Percentiles rank a stretch among this genome's conserved stretches.
phyloP scores from a whole-genome alignment of 208 protist species.

The Acanthamoeba healyi region DNA sequence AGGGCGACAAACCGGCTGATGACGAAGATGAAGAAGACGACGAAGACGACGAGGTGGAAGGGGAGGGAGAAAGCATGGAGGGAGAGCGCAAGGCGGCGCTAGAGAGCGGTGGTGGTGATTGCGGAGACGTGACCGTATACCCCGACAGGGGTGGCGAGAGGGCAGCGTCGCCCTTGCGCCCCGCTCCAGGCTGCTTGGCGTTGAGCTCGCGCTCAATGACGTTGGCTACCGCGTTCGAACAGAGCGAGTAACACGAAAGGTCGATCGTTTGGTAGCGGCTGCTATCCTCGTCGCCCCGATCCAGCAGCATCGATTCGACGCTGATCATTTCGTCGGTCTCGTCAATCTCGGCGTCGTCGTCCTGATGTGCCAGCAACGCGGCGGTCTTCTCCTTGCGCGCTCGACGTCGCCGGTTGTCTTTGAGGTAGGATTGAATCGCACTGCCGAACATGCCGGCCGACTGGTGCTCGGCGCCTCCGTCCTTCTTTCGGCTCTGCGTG shows the following conservation, averaged over 20 bases:
- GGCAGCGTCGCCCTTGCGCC: not conserved
- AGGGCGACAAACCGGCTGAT: not conserved
- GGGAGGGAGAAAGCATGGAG: not conserved
- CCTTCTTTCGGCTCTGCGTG: not conserved
- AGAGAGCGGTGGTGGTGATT: not conserved
- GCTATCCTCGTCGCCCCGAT: slow-evolving; percentile 16
- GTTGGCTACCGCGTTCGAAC: not conserved
- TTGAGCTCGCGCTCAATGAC: slow-evolving; percentile 1
- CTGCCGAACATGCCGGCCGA: not conserved
- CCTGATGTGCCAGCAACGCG: not conserved
- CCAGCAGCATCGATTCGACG: slow-evolving; percentile 38
- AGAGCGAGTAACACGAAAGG: not conserved
- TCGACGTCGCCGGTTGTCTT: not conserved
- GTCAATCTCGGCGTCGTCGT: not conserved
- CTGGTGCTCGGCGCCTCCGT: not conserved
- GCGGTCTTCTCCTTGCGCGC: not conserved
- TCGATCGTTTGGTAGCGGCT: slow-evolving; percentile 36
- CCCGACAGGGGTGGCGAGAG: too few species aligned
- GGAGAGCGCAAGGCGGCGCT: not conserved
- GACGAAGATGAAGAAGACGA: not conserved
- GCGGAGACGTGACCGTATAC: too few species aligned
- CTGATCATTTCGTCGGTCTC: slow-evolving; percentile 6
- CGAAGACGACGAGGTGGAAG: not conserved
- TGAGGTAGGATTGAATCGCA: not conserved
- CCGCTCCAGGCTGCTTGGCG: not conserved